These are phyloP conservation scores for Pseudogymnoascus pannorum DNA, from an alignment of 2,329 filamentous ascomycete genomes.

Conservation along the genomic window DNA sequence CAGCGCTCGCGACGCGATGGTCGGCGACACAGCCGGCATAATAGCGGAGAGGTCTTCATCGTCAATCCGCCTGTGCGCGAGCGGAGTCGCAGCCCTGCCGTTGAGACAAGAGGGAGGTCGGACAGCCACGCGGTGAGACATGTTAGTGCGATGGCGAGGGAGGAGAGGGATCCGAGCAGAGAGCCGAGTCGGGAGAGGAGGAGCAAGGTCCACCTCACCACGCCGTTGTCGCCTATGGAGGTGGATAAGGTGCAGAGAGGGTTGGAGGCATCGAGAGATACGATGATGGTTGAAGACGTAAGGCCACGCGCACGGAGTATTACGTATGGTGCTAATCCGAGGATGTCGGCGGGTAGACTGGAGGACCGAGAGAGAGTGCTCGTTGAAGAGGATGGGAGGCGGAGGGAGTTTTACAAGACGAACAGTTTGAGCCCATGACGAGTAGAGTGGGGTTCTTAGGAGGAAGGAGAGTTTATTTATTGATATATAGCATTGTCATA, in stretches of 20 bases:
- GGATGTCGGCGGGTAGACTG: neutral
- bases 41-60: neutral
- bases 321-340: slow-evolving; percentile 9
- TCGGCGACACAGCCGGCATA: neutral
- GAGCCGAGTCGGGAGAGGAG: slow-evolving; percentile 7
- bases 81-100: neutral
- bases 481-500: slow-evolving; percentile 7
- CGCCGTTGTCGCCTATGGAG: neutral
- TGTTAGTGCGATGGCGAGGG: neutral
- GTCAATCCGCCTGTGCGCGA: slow-evolving; percentile 4
- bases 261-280: neutral
- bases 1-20: slow-evolving; percentile 2
- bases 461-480: neutral
- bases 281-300: slow-evolving; percentile 7
- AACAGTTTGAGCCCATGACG: slow-evolving; percentile 4
- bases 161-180: neutral
- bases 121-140: slow-evolving; percentile 3
- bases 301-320: slow-evolving; percentile 8
- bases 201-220: neutral
- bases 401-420: slow-evolving; percentile 6
- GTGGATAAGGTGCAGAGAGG: neutral
- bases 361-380: slow-evolving; percentile 9
- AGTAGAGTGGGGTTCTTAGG: no score
- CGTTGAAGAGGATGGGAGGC: neutral
- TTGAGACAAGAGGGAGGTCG: neutral